A percentile compares a stretch with the other conserved stretches of the same genome.
Evolutionary conservation across 106 monocot genomes (phyloP).

Genomic region (Acorus gramineus): DNA sequence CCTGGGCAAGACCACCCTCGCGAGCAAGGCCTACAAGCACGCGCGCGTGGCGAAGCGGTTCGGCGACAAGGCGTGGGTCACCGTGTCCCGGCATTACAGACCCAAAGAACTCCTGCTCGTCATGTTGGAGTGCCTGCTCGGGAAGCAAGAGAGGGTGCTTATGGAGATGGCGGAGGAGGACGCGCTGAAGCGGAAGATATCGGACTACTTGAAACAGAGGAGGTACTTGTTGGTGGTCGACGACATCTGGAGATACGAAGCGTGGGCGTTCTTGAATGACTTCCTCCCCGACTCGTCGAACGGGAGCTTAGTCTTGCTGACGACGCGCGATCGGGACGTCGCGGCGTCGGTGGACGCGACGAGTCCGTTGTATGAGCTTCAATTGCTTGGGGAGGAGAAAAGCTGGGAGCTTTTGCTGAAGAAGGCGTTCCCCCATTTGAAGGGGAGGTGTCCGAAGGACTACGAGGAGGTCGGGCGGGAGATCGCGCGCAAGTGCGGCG

Average conservation of each 20-base stretch:
- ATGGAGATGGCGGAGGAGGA: not conserved
- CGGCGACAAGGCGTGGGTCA: not conserved
- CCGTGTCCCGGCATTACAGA: not conserved
- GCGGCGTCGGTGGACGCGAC: not conserved
- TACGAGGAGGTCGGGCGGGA: not conserved
- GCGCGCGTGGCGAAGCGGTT: no score
- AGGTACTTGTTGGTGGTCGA: conserved; percentile 23
- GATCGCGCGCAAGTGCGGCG: conserved; percentile 11
- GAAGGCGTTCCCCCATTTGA: conserved; percentile 12
- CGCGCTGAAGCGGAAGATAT: not conserved
- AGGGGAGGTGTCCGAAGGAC: not conserved
- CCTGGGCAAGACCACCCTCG: conserved; percentile 23
- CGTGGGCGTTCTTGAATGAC: conserved; percentile 5
- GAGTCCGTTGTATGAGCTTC: not conserved
- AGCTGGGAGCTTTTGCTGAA: conserved; percentile 10
- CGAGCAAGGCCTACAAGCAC: conserved; percentile 3
- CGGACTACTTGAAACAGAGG: not conserved
- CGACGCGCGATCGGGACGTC: conserved; percentile 9
- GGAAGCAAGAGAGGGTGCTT: not conserved
- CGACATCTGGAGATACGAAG: conserved; percentile 11
- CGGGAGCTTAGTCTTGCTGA: conserved; percentile 18
- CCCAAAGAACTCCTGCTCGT: not conserved
- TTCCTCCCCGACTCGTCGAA: conserved; percentile 9
- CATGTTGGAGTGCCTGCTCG: not conserved
- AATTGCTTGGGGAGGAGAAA: not conserved